Percentiles rank a stretch among this genome's conserved stretches.
These are phyloP conservation scores for Taiozyma sp. DNA, from an alignment of 1,139 yeast genomes.

Conservation along the genomic window DNA sequence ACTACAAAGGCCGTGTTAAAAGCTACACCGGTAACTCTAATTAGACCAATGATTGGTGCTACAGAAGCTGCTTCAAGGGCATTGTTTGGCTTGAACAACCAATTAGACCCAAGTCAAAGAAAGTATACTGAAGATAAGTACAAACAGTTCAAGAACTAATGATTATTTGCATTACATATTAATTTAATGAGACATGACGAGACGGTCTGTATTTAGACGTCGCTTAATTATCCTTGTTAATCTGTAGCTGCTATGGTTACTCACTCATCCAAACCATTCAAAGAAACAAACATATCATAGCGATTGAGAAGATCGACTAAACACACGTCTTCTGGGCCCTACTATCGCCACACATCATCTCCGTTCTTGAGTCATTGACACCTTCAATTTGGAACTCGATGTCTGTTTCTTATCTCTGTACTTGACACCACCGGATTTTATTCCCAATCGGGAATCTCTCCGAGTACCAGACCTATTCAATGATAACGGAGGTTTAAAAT, in stretches of 20 bases:
- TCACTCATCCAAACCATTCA: too few relatives aligned
- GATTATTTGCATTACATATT: not conserved
- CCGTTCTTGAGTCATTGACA: too few relatives aligned
- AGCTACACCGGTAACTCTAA: slow-evolving; percentile 75
- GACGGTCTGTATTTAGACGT: not conserved
- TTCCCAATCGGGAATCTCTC: not conserved
- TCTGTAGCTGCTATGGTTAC: too few relatives aligned
- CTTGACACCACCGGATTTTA: not conserved
- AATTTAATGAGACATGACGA: not conserved
- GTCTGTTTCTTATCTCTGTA: not conserved
- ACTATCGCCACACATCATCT: too few relatives aligned
- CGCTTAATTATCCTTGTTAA: not conserved
- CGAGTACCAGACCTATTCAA: not conserved
- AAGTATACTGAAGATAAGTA: slow-evolving; percentile 48
- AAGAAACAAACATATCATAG: not conserved
- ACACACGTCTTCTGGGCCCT: too few relatives aligned
- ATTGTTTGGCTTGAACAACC: slow-evolving; percentile 79
- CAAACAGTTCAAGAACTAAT: slow-evolving; percentile 24
- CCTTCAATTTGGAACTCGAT: too few relatives aligned
- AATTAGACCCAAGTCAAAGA: slow-evolving; percentile 61
- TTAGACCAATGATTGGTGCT: slow-evolving; percentile 88
- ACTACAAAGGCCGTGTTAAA: slow-evolving; percentile 53
- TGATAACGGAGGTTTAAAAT: not conserved
- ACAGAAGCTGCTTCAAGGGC: slow-evolving; percentile 87
- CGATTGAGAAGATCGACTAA: not conserved